A percentile compares a stretch with the other conserved stretches of the same genome.
These are phyloP conservation scores for Pouteria glomerata DNA, from an alignment of 148 eudicot genomes.

Conservation along the genomic window DNA sequence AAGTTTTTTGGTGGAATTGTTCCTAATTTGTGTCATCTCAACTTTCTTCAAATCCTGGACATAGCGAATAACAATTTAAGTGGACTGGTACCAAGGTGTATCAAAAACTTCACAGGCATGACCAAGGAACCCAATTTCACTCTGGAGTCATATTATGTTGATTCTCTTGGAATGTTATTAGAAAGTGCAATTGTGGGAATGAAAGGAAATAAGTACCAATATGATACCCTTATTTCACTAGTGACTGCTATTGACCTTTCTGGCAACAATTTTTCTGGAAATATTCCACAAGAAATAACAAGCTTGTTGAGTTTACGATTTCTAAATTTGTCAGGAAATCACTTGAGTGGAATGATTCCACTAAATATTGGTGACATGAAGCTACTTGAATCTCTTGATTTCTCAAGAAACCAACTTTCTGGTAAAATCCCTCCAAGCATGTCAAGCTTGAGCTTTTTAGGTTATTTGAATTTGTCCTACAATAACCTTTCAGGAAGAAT, in stretches of 20 bases:
- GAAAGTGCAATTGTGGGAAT: background rate
- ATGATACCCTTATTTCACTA: background rate
- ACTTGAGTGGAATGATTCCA: background rate
- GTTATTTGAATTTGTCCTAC: background rate
- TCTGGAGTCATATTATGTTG: background rate
- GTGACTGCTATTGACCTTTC: background rate
- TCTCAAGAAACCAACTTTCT: background rate
- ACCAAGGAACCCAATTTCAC: background rate
- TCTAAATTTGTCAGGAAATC: background rate
- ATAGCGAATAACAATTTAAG: background rate
- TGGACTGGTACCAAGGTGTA: background rate
- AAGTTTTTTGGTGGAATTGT: background rate
- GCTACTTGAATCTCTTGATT: background rate
- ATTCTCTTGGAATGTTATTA: too few species aligned
- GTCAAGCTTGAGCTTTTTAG: background rate
- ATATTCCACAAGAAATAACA: background rate
- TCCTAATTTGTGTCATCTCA: background rate
- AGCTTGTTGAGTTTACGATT: background rate
- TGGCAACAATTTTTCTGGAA: background rate
- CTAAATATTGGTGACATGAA: background rate
- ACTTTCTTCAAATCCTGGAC: background rate
- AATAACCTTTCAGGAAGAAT: background rate
- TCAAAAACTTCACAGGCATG: background rate
- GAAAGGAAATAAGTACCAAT: background rate
- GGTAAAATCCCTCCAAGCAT: background rate